phyloP scores from a whole-genome alignment of 2,329 filamentous ascomycete species.

The Aureobasidium vineae region DNA sequence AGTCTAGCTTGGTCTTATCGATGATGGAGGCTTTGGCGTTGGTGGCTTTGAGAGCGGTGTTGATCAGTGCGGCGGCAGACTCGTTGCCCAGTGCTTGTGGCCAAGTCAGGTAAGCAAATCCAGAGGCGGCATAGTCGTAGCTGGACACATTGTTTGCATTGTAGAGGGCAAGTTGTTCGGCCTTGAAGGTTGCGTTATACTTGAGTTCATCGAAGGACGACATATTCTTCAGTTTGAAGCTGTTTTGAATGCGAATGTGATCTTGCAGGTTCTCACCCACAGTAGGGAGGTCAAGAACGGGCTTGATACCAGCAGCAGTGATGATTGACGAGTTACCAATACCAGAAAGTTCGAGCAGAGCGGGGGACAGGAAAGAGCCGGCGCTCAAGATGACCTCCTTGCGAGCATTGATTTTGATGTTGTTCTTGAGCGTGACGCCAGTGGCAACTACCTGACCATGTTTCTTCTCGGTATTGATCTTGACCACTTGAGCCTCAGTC shows the following conservation, averaged over 20 bases:
- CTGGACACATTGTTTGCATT: slow-evolving; percentile 30
- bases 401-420: slow-evolving; percentile 36
- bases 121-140: slow-evolving; percentile 31
- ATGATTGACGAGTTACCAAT: slow-evolving; percentile 49
- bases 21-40: slow-evolving; percentile 35
- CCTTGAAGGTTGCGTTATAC: slow-evolving; percentile 28
- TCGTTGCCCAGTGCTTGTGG: slow-evolving; percentile 40
- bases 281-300: slow-evolving; percentile 40
- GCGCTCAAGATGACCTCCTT: slow-evolving; percentile 55
- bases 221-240: slow-evolving; percentile 36
- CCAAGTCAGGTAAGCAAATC: slow-evolving; percentile 42
- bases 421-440: slow-evolving; percentile 38
- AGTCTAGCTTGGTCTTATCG: slow-evolving; percentile 30
- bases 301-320: slow-evolving; percentile 42
- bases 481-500: slow-evolving; percentile 41
- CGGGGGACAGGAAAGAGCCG: slow-evolving; percentile 57
- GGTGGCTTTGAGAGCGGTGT: slow-evolving; percentile 39
- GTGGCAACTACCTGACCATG: slow-evolving; percentile 31
- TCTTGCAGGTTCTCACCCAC: slow-evolving; percentile 54
- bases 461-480: slow-evolving; percentile 39
- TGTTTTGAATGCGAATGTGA: slow-evolving; percentile 37
- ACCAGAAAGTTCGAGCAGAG: slow-evolving; percentile 59
- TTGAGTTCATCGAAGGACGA: slow-evolving; percentile 27
- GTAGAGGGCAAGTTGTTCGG: slow-evolving; percentile 28
- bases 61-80: slow-evolving; percentile 32